Base-by-base conservation (phyloP, 176 grass and related monocot species). In the Bonia amplexicaulis region DNA sequence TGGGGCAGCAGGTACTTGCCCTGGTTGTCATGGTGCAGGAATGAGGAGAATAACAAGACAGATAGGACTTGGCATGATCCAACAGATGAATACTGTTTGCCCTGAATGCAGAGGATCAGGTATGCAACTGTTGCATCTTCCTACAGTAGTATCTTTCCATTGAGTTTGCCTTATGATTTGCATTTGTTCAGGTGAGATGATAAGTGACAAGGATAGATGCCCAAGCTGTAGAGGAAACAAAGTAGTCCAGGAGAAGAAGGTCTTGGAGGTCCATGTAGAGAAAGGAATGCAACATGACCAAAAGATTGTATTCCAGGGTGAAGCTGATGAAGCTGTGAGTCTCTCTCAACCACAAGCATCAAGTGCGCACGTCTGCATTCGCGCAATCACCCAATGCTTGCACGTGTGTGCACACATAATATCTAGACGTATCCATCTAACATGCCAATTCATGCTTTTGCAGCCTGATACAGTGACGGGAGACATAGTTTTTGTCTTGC, bases 301-400 rank as follows among this genome's bases (percentile, higher is more conserved):
- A 82, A 99, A 94, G 85, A 96, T 96, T 85, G 90, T 87, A 76
- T 99, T 99, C 62, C 90, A 96, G 90, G 93, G 97, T 87, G 92
- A 94, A 90, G 93, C 97, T 20, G 97, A 99, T 78, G 97, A 99
- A 94, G 97, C 97, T 86, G 92, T 96, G 80, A 90, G 91, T 90
- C 60, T 77, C 23, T 48, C 22, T 74, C 60, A 66, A 12, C 12
- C 44, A 69, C 12, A 17, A 44, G 52, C 7, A 5, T 53, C 45
- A 35, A 45, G 29, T 8, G 4, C 14, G 33, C 9, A 29, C 0
- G 10, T 12, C 12, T 48, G n/a, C 62, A 67, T 68, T 31, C 61
- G 3, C 60, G 9, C 23, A 59, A 54, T 7, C 35, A 76, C 40
- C 22, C 14, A 9, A 63, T 19, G 42, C 14, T 59, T 68, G 68